These are phyloP conservation scores for Seiridium unicorne DNA, from an alignment of 2,329 filamentous ascomycete species.

Conservation along the genomic window DNA sequence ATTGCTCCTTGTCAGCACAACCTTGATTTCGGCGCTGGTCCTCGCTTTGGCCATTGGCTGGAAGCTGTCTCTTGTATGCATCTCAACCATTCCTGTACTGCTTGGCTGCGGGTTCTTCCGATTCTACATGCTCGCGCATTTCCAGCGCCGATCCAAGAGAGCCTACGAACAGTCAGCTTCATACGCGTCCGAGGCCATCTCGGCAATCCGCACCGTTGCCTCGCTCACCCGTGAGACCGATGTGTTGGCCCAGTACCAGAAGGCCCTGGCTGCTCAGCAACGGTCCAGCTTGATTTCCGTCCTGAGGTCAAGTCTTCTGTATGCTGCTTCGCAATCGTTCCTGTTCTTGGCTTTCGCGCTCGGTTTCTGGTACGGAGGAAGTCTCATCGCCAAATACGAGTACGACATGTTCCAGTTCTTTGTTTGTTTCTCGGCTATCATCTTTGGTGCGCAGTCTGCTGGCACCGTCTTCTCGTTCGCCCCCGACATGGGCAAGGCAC, in stretches of 20 bases:
- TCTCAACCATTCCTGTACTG: constrained; percentile 73
- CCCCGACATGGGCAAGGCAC: constrained; percentile 90
- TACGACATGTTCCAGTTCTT: constrained; percentile 88
- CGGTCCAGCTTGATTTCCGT: constrained; percentile 70
- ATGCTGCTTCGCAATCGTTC: constrained; percentile 80
- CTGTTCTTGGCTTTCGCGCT: constrained; percentile 82
- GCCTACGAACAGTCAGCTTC: constrained; percentile 80
- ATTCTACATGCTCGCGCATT: constrained; percentile 80
- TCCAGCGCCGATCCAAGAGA: constrained; percentile 74
- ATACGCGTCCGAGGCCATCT: constrained; percentile 90
- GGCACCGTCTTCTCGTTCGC: constrained; percentile 88
- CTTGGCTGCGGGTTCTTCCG: constrained; percentile 82
- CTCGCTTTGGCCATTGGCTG: constrained; percentile 76
- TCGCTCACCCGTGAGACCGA: constrained; percentile 84
- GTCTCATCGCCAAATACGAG: constrained; percentile 67
- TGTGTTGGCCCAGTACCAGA: constrained; percentile 70
- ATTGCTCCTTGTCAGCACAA: constrained; percentile 76
- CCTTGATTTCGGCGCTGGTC: constrained; percentile 70
- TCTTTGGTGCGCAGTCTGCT: constrained; percentile 90
- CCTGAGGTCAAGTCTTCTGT: constrained; percentile 73
- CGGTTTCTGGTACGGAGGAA: constrained; percentile 91
- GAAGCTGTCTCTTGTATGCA: constrained; percentile 84
- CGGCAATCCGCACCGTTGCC: constrained; percentile 89
- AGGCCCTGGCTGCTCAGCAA: constrained; percentile 65
- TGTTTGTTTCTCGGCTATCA: constrained; percentile 80